These are phyloP conservation scores for Trametes elegans DNA, from an alignment of 768 basidiomycete genomes.

Conservation along the genomic window DNA sequence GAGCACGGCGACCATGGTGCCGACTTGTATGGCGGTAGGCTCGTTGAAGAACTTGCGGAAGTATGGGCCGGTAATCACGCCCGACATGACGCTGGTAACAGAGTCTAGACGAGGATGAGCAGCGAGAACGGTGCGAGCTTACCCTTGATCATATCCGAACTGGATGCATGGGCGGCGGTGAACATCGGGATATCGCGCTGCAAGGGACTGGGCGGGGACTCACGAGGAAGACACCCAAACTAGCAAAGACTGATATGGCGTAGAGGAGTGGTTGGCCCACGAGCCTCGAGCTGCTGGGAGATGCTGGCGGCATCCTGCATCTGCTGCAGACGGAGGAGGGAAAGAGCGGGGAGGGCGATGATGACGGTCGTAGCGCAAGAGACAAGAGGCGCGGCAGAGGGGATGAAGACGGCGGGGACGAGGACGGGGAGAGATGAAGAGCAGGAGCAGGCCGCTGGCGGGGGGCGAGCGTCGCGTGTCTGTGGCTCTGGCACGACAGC, in stretches of 20 bases:
- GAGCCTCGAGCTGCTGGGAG: slow-evolving; percentile 44
- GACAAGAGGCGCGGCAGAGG: not conserved
- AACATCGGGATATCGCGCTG: not conserved
- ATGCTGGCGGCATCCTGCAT: slow-evolving; percentile 54
- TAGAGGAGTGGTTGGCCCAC: slow-evolving; percentile 80
- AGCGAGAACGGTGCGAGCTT: slow-evolving; percentile 11
- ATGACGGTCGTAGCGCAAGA: slow-evolving; percentile 7
- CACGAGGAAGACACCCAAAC: slow-evolving; percentile 83
- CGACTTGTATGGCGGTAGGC: slow-evolving; percentile 70
- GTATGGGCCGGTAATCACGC: slow-evolving; percentile 85
- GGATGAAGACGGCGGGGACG: not conserved
- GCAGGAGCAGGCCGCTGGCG: not conserved
- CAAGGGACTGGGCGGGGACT: slow-evolving; percentile 29
- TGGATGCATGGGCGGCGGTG: slow-evolving; percentile 28
- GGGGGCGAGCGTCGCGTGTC: slow-evolving; percentile 13
- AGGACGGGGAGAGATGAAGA: not conserved
- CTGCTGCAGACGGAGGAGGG: slow-evolving; percentile 18
- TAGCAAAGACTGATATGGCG: slow-evolving; percentile 76
- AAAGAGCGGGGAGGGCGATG: slow-evolving; percentile 9
- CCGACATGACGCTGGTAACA: slow-evolving; percentile 73
- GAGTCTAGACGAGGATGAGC: not conserved
- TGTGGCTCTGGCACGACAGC: slow-evolving; percentile 11
- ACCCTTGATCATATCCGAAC: slow-evolving; percentile 92
- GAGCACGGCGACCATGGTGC: slow-evolving; percentile 95
- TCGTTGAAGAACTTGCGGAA: slow-evolving; percentile 81